phyloP scores from a whole-genome alignment of 352 stramenopile genomes.

The Pythium plurisporium region DNA sequence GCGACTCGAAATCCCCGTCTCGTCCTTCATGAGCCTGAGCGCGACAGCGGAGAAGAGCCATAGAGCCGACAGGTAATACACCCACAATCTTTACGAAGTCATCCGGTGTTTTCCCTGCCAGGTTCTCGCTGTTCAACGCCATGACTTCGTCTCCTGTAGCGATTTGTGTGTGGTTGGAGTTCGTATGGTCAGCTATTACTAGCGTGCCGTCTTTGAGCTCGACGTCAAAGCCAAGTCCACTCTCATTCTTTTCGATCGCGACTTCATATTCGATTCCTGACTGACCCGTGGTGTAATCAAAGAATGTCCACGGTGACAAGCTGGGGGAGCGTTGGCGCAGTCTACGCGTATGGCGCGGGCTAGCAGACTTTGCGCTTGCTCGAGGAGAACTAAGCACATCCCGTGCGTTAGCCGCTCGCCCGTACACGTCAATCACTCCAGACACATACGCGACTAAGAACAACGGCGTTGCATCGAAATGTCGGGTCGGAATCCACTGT shows the following conservation, averaged over 20 bases:
- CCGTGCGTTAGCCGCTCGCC: slow-evolving; percentile 40
- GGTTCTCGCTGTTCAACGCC: slow-evolving; percentile 47
- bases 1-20: neutral
- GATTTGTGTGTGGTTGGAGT: slow-evolving; percentile 15
- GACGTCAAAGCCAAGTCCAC: slow-evolving; percentile 44
- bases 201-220: slow-evolving; percentile 22
- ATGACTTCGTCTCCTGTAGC: slow-evolving; percentile 57
- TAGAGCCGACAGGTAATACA: slow-evolving; percentile 26
- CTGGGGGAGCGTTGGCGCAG: slow-evolving; percentile 29
- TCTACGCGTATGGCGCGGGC: neutral
- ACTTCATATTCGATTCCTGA: slow-evolving; percentile 71
- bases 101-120: slow-evolving; percentile 33
- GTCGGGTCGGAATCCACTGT: slow-evolving; percentile 73
- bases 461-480: slow-evolving; percentile 77
- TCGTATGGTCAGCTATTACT: slow-evolving; percentile 23
- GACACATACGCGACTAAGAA: slow-evolving; percentile 60
- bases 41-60: slow-evolving; percentile 47
- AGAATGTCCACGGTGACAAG: slow-evolving; percentile 70
- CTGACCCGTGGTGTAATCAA: slow-evolving; percentile 60
- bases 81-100: slow-evolving; percentile 34
- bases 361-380: slow-evolving; percentile 3
- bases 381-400: slow-evolving; percentile 57
- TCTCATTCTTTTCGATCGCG: slow-evolving; percentile 33
- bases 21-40: slow-evolving; percentile 23
- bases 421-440: slow-evolving; percentile 63